Percentiles rank a stretch among this genome's conserved stretches.
Conservation (phyloP, 2,329 filamentous ascomycete genomes). For the Daldinia eschscholtzii region DNA sequence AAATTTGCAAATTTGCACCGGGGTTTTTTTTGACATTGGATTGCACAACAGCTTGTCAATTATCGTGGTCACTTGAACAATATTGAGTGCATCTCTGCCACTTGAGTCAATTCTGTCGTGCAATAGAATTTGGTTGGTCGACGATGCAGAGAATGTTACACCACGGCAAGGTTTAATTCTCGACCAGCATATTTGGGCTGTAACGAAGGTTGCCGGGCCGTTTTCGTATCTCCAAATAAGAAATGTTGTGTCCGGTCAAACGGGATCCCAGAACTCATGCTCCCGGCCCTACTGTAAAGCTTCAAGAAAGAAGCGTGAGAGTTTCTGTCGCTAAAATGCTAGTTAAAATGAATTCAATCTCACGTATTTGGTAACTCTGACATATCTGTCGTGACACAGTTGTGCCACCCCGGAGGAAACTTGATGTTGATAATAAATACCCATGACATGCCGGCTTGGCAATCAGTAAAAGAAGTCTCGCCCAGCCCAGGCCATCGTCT, state of each 20-base stretch:
- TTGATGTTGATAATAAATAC: not conserved
- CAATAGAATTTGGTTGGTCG: conserved; percentile 9
- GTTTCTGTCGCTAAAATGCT: not conserved
- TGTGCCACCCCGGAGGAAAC: not conserved
- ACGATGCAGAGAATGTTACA: conserved; percentile 7
- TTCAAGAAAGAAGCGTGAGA: too few species aligned
- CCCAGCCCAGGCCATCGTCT: not conserved
- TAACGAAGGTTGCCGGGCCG: not conserved
- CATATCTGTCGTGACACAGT: too few species aligned
- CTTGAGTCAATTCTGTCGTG: not conserved
- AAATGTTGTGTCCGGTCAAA: not conserved
- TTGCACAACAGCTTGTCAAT: not conserved
- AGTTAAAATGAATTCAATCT: not conserved
- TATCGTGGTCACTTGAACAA: conserved; percentile 8
- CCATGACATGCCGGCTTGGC: not conserved
- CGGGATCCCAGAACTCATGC: not conserved
- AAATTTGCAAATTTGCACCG: not conserved
- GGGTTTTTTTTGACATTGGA: not conserved
- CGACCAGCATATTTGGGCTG: not conserved
- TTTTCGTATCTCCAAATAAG: conserved; percentile 22
- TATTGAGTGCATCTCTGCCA: not conserved
- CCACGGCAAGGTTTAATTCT: conserved; percentile 1
- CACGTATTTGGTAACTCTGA: not conserved
- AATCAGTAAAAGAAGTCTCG: not conserved
- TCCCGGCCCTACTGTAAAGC: not conserved